Evolutionary conservation across 1,284 basidiomycete genomes (phyloP), one percentile per base, ranked within the genome.

Genomic region (Papiliotrema nemorosa): DNA sequence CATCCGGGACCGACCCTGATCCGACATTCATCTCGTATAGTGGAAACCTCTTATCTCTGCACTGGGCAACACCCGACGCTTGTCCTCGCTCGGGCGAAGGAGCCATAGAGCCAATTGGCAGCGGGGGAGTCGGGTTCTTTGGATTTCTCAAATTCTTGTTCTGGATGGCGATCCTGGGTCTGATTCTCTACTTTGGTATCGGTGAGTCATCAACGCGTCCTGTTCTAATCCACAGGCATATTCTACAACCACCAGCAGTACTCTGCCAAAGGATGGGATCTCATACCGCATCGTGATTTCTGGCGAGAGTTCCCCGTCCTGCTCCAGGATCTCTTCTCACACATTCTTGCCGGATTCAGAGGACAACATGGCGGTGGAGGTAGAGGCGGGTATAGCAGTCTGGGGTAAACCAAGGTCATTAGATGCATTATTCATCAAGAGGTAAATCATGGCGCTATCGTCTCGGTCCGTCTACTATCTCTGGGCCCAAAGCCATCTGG

Each of bases 201-300:
- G 69, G 69, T 69, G 14, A 40, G 44, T n/a, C n/a, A n/a, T n/a
- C n/a, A n/a, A n/a, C n/a, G n/a, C n/a, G n/a, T n/a, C n/a, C n/a
- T n/a, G n/a, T n/a, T n/a, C n/a, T n/a, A n/a, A n/a, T n/a, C n/a
- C n/a, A n/a, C n/a, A 67, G 75, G 75, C 24, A 70, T 70, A 37
- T 67, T 69, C 50, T 75, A 76, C 60, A 76, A 76, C 44, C 73
- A 74, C 50, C 72, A 75, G 41, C 70, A 72, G 44, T 76, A 76
- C 58, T 67, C 64, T 31, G 74, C 75, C 2, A 62, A 59, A 52
- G 75, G 75, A 3, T 68, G 69, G 66, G 75, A 76, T 43, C 66
- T 74, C 3, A 51, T 76, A 10, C 75, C 75, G 1, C 74, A 76
- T 55, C 68, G 72, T 33, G 72, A 75, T 51, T 76, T 76, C 58